Percentiles rank a stretch among this genome's conserved stretches.
These are phyloP conservation scores for Juncus effusus DNA, from an alignment of 176 grass and related monocot genomes.

Conservation along the genomic window DNA sequence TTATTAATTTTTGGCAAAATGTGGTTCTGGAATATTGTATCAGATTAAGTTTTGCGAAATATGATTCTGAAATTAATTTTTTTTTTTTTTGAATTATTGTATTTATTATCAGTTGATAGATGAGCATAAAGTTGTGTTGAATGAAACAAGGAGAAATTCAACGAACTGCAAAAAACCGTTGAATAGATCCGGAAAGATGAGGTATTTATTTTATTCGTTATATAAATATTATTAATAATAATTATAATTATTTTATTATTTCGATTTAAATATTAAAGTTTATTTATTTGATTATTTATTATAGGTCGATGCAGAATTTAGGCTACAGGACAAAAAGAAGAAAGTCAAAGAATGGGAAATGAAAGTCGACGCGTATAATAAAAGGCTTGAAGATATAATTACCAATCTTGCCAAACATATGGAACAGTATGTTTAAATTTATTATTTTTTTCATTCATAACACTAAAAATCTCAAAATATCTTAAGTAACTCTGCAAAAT, in stretches of 20 bases:
- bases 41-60: too few species aligned
- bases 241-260: conserved; percentile 18
- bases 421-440: conserved; percentile 66
- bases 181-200: conserved; percentile 70
- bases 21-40: too few species aligned
- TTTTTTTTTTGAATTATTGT: too few species aligned
- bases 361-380: conserved; percentile 65
- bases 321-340: conserved; percentile 72
- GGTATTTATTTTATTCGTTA: conserved; percentile 27
- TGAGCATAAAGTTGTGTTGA: conserved; percentile 64
- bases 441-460: conserved; percentile 1
- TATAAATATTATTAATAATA: not conserved
- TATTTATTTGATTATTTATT: too few species aligned
- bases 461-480: too few species aligned
- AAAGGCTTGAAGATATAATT: conserved; percentile 69
- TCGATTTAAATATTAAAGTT: too few species aligned
- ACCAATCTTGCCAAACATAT: conserved; percentile 69
- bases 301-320: conserved; percentile 87
- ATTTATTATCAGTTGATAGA: conserved; percentile 76
- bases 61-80: too few species aligned
- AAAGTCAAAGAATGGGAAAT: conserved; percentile 72
- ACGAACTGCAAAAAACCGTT: conserved; percentile 72
- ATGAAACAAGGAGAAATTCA: conserved; percentile 86
- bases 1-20: too few species aligned
- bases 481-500: too few species aligned